These are phyloP conservation scores for Huiozyma naganishii DNA, from an alignment of 805 yeast species.

Conservation along the genomic window DNA sequence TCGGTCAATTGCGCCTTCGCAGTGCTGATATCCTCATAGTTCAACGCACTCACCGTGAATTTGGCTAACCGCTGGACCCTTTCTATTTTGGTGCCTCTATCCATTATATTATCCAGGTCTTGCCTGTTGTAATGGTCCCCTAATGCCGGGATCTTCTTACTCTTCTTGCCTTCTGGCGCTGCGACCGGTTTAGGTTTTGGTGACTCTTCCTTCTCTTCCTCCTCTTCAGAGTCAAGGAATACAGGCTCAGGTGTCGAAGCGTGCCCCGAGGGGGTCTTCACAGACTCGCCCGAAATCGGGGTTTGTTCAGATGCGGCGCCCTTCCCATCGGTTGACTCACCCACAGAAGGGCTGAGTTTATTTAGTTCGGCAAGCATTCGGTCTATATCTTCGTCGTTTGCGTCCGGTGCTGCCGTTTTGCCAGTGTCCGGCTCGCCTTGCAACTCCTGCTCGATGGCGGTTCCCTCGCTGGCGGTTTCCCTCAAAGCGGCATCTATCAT, in stretches of 20 bases:
- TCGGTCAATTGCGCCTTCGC: constrained; percentile 50
- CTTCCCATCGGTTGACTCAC: constrained; percentile 1
- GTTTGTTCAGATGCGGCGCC: background rate
- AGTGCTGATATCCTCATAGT: constrained; percentile 62
- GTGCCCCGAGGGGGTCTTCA: too few species aligned
- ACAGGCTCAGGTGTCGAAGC: background rate
- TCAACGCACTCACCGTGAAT: constrained; percentile 69
- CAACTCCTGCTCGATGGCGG: too few species aligned
- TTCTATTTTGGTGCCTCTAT: constrained; percentile 43
- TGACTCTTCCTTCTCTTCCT: background rate
- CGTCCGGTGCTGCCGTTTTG: background rate
- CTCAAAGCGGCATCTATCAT: background rate
- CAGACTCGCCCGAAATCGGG: too few species aligned
- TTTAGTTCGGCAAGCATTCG: background rate
- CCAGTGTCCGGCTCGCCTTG: background rate
- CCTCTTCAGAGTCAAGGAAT: constrained; percentile 3
- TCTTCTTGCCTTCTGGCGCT: background rate
- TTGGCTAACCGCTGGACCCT: constrained; percentile 60
- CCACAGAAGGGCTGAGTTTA: constrained; percentile 1
- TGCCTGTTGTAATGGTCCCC: constrained; percentile 20
- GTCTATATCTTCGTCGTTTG: background rate
- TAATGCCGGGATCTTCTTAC: background rate
- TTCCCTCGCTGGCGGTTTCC: too few species aligned
- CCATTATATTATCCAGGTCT: constrained; percentile 40
- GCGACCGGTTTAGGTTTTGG: background rate